Conservation (phyloP, 2,329 filamentous ascomycete species). For the Monilinia aucupariae region DNA sequence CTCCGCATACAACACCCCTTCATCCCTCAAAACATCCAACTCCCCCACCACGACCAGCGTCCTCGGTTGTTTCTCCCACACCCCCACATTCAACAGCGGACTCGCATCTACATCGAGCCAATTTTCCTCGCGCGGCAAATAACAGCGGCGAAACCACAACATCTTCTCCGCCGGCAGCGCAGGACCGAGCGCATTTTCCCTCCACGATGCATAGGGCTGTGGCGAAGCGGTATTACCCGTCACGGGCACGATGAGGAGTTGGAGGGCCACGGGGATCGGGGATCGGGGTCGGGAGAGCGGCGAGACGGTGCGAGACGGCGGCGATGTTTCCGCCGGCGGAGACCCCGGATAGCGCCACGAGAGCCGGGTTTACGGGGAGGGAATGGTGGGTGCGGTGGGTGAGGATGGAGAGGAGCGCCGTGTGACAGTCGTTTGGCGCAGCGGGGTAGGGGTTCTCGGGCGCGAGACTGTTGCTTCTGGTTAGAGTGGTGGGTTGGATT, state of each 20-base stretch:
- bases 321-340: slow-evolving; percentile 51
- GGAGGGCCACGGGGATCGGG: neutral
- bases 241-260: slow-evolving; percentile 53
- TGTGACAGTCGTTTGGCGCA: slow-evolving; percentile 53
- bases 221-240: slow-evolving; percentile 51
- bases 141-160: slow-evolving; percentile 55
- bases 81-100: slow-evolving; percentile 46
- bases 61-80: slow-evolving; percentile 45
- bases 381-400: slow-evolving; percentile 19
- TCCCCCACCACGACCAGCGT: slow-evolving; percentile 51
- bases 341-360: slow-evolving; percentile 45
- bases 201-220: slow-evolving; percentile 44
- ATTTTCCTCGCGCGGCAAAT: slow-evolving; percentile 45
- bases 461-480: slow-evolving; percentile 42
- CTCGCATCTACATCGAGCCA: slow-evolving; percentile 49
- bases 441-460: slow-evolving; percentile 53
- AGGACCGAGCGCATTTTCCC: slow-evolving; percentile 45
- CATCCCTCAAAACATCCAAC: slow-evolving; percentile 50
- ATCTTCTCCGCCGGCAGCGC: slow-evolving; percentile 52
- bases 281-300: neutral
- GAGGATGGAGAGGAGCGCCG: slow-evolving; percentile 49
- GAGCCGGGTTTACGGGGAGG: slow-evolving; percentile 40
- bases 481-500: neutral
- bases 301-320: slow-evolving; percentile 44
- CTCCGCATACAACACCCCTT: slow-evolving; percentile 47